Base-by-base conservation (phyloP, 345 rosid species). In the Gossypium anomalum region DNA sequence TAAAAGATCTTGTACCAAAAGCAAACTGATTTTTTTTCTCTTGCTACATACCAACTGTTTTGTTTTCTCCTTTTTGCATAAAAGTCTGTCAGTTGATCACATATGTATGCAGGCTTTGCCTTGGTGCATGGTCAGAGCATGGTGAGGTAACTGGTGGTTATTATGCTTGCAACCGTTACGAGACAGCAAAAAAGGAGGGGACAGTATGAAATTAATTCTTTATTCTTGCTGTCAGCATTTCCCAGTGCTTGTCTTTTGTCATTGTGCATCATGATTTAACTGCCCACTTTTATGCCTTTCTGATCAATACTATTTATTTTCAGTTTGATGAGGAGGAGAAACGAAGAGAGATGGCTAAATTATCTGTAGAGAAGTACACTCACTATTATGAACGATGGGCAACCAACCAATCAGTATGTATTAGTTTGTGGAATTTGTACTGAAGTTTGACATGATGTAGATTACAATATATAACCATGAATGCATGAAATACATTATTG, bases 381-480 rank as follows among this genome's bases (percentile, higher is more conserved):
- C 97, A 92, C 73, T 92, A 90, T 82, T 92, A 92, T 80, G 97
- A 92, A 82, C 80, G 97, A 78, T 92, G 95, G 95, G 95, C 93
- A 14, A 92, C 93, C 64, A 92, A 92, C 79, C 97, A 90, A 81
- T 87, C 89, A 77, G 97, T 92, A 87, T 62, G 87, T 80, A 48
- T 34, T 27, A 70, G 57, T 69, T 51, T 60, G 13, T 70, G 44
- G 44, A 62, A 69, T 57, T 43, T 68, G 15, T 68, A 49, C 22
- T 49, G 56, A 41, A 19, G 19, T 23, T 34, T 65, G 15, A 43
- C 49, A n/a, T 66, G 34, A 20, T 20, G 53, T n/a, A 56, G 19
- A 29, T 3, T 5, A 7, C 53, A 7, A 72, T 48, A 34, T 63
- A 70, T 29, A 19, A 17, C 22, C 73, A 14, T 69, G 14, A 53